Evolutionary conservation across 2,329 filamentous ascomycete species (phyloP), one percentile per base, ranked within the genome.

Genomic region (Talaromyces atroroseus): DNA sequence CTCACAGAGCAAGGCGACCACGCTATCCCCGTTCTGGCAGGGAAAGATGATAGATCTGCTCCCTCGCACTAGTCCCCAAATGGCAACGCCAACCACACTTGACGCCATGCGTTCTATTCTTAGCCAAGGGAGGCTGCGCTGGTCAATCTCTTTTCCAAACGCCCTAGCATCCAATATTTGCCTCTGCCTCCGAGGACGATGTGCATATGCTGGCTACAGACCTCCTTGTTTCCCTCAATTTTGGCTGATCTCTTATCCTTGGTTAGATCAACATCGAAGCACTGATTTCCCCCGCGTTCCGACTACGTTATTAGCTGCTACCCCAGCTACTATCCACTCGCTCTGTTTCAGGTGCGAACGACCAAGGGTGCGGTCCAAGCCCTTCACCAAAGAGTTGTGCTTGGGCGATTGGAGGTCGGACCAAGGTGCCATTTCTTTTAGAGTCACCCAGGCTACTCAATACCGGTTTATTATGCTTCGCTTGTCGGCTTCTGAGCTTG

Each of bases 391-490:
- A 29, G 26, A 29, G 18, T 21, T 10, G 12, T 42, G 38, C 14
- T 49, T 16, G 23, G 4, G 7, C 14, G 12, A 36, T 36, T 36
- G 32, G n/a, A 36, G 12, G 32, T 16, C 32, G 32, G 32, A 36
- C 8, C n/a, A 7, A 18, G 10, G 10, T 44, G n/a, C 18, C n/a
- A n/a, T 44, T 21, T 21, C 38, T 2, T 23, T 18, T 44, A 18
- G 40, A 12, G 18, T 8, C 14, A 44, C 10, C 40, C n/a, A 44
- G 6, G 10, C 11, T 12, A 20, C 20, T 23, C 42, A 12, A 14
- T 26, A 47, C 32, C 24, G 26, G 48, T 44, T 54, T 16, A 63
- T 58, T 56, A 59, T 49, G 34, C 38, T 42, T 32, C 45, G 36
- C 36, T 47, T 45, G 55, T 21, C 34, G 49, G 36, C 38, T 10